Percentiles rank a stretch among this genome's conserved stretches.
Conservation (phyloP, 176 grass and related monocot species). For the Tuctoria greenei region DNA sequence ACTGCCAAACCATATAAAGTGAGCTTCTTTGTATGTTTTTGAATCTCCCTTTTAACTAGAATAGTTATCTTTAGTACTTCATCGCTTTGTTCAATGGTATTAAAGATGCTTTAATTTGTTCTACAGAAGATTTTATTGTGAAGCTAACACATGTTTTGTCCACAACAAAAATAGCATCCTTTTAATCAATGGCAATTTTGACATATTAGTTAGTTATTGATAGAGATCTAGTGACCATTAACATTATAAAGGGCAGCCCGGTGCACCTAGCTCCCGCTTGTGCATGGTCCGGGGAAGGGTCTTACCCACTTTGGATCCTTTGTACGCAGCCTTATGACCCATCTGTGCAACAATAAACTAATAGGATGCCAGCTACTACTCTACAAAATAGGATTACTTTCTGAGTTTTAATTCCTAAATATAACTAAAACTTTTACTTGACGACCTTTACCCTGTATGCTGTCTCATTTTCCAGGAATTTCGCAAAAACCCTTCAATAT, state of each 20-base stretch:
- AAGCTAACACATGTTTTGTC: conserved; percentile 9
- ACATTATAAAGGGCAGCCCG: no score
- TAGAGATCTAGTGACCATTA: neutral
- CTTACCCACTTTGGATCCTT: no score
- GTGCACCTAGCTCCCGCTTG: no score
- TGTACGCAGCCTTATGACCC: no score
- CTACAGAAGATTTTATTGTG: conserved; percentile 25
- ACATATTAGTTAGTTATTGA: conserved; percentile 14
- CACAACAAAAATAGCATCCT: neutral
- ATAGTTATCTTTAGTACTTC: conserved; percentile 4
- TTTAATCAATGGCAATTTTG: conserved; percentile 18
- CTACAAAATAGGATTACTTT: conserved; percentile 4
- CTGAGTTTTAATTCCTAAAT: conserved; percentile 32
- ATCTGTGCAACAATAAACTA: conserved; percentile 19
- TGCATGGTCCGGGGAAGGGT: no score
- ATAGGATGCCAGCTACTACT: conserved; percentile 10
- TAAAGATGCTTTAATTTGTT: conserved; percentile 22
- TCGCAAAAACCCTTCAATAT: conserved; percentile 78
- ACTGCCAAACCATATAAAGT: conserved; percentile 86
- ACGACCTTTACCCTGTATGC: neutral
- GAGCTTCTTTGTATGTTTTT: conserved; percentile 22
- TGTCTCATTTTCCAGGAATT: conserved; percentile 59
- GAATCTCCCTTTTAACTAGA: conserved; percentile 10
- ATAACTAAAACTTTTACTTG: conserved; percentile 12
- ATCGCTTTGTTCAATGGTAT: conserved; percentile 1